Percentiles rank a stretch among this genome's conserved stretches.
phyloP scores from a whole-genome alignment of 306 rosid genomes.

The Vigna reflexopilosa region DNA sequence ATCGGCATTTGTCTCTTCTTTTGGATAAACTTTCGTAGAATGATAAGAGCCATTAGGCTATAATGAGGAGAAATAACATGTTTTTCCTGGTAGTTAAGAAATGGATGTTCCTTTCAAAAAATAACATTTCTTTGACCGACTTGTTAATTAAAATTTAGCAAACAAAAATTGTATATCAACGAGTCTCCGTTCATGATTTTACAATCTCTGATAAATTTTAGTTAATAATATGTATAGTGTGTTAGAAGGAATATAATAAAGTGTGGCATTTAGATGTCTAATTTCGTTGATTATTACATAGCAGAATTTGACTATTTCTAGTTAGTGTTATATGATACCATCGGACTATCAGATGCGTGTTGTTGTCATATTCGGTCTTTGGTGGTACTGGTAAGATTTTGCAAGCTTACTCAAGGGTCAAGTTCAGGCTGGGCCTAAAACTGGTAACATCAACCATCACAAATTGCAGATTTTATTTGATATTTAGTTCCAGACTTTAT shows the following conservation, averaged over 20 bases:
- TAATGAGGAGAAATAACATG: not conserved
- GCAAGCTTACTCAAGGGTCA: not conserved
- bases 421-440: not conserved
- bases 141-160: too few relatives aligned
- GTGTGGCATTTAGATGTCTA: not conserved
- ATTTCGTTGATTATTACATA: not conserved
- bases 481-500: constrained; percentile 5
- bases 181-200: not conserved
- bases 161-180: too few relatives aligned
- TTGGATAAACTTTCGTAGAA: not conserved
- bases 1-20: not conserved
- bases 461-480: not conserved
- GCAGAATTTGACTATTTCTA: too few relatives aligned
- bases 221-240: too few relatives aligned
- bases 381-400: not conserved
- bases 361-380: not conserved
- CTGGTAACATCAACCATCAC: not conserved
- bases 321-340: too few relatives aligned
- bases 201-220: too few relatives aligned
- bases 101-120: constrained; percentile 3
- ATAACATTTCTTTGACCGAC: not conserved
- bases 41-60: not conserved
- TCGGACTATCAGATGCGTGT: not conserved
- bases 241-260: too few relatives aligned
- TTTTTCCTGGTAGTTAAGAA: not conserved